Base-by-base conservation (phyloP, 805 yeast species). In the Zygotorulaspora florentina region DNA sequence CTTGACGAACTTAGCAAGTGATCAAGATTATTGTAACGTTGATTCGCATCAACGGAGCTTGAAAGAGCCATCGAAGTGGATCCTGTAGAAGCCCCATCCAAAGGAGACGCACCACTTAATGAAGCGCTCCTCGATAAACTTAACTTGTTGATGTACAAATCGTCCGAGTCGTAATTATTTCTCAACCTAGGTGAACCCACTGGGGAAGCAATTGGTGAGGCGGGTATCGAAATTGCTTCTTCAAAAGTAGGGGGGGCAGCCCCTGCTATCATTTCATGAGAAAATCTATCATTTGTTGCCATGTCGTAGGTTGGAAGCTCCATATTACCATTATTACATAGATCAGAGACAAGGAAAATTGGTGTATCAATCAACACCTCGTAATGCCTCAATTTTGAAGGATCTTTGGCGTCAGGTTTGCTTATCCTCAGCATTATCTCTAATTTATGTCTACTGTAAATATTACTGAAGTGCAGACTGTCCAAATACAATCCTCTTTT, bases 361-460 rank as follows among this genome's bases (percentile, higher is more conserved):
- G 93, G 93, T 0, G 91, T 84, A 58, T 85, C 93, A 33, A 85
- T 84, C 36, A 85, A 78, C 16, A 85, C 90, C 55, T 85, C 95
- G 57, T 81, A 85, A 61, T 85, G 90, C 55, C 83, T 88, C 67
- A 79, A 65, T 50, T 76, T 77, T 3, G 55, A 51, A 2, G 69
- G 66, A 30, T 65, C 67, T 3, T 65, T 59, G 0, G 75, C 72
- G 47, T 81, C 85, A 1, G 80, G 80, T 54, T 76, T 80, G 10
- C 86, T 78, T 23, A 85, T 78, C 46, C 93, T 69, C 46, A 85
- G 74, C 54, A 85, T 79, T 3, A 85, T 74, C 59, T 85, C 93
- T 40, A 85, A 62, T 40, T 89, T 69, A 61, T 85, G 95, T 45
- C 76, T 73, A 13, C 84, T 72, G 52, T 75, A 78, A 37, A 85